These are phyloP conservation scores for Cymodocea nodosa DNA, from an alignment of 116 monocot species.

Conservation along the genomic window DNA sequence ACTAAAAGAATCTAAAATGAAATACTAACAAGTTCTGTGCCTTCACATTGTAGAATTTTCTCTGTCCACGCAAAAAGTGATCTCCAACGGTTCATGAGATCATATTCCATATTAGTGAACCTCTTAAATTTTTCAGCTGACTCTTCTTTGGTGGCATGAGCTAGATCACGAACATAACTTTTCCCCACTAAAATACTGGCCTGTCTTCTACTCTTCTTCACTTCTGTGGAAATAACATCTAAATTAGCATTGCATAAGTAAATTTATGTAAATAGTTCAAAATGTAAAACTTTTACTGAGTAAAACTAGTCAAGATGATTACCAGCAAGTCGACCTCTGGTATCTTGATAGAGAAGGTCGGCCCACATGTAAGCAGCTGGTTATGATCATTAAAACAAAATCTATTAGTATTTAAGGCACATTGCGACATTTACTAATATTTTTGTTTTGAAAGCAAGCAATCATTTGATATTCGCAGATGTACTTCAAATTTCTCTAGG, in stretches of 20 bases:
- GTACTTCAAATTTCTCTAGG: neutral
- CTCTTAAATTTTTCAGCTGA: slow-evolving; percentile 7
- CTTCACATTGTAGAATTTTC: slow-evolving; percentile 40
- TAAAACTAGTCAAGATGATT: slow-evolving; percentile 5
- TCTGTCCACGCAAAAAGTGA: slow-evolving; percentile 49
- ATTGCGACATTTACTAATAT: neutral
- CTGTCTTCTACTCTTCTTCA: slow-evolving; percentile 46
- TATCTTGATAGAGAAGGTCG: slow-evolving; percentile 62
- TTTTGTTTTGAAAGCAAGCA: neutral
- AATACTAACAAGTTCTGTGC: slow-evolving; percentile 50
- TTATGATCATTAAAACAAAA: neutral
- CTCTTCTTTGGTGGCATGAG: slow-evolving; percentile 5
- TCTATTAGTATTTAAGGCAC: neutral
- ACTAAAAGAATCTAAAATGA: neutral
- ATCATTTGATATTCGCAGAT: neutral
- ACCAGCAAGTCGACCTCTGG: slow-evolving; percentile 58
- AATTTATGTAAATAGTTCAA: neutral
- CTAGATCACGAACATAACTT: slow-evolving; percentile 7
- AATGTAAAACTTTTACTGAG: neutral
- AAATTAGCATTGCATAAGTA: neutral
- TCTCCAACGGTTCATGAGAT: slow-evolving; percentile 58
- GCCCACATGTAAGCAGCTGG: slow-evolving; percentile 74
- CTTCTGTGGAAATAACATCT: slow-evolving; percentile 23
- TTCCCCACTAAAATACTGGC: slow-evolving; percentile 31
- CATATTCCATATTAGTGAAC: slow-evolving; percentile 32